A percentile compares a stretch with the other conserved stretches of the same genome.
Conservation (phyloP, 805 yeast genomes). For the Metschnikowia arizonensis region DNA sequence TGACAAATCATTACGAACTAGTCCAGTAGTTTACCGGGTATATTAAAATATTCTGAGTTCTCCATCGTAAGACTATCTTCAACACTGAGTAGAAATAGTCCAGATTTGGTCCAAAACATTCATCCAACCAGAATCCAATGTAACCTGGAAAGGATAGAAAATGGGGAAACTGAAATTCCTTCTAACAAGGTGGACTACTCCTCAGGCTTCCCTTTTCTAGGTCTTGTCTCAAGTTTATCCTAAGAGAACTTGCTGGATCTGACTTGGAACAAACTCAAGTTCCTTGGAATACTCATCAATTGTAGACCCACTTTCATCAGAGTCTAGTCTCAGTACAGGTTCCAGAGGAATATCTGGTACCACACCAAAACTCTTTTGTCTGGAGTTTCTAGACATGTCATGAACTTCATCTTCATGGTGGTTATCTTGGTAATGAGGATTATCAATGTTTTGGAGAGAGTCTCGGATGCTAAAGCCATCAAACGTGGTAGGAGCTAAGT, state of each 20-base stretch:
- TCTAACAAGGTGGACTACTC: no score
- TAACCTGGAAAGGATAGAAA: no score
- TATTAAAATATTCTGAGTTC: no score
- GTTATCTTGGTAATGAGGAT: conserved; percentile 16
- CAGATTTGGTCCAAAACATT: no score
- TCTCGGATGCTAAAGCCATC: conserved; percentile 10
- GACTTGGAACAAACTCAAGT: background rate
- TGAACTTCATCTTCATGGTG: background rate
- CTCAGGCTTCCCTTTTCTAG: no score
- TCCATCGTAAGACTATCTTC: no score
- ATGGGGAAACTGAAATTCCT: no score
- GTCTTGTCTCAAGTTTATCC: background rate
- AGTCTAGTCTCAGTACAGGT: conserved; percentile 11
- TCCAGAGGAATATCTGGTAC: conserved; percentile 5
- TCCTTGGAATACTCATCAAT: conserved; percentile 7
- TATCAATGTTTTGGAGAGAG: conserved; percentile 11
- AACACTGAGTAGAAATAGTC: no score
- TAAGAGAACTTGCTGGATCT: background rate
- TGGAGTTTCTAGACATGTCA: background rate
- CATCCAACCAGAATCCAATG: no score
- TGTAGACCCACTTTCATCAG: conserved; percentile 10
- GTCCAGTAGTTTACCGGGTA: no score
- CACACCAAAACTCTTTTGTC: conserved; percentile 19
- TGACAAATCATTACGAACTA: no score
- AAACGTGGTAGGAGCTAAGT: conserved; percentile 14